Conservation (phyloP, 1,284 basidiomycete genomes). For the Tetrapyrgos nigripes region DNA sequence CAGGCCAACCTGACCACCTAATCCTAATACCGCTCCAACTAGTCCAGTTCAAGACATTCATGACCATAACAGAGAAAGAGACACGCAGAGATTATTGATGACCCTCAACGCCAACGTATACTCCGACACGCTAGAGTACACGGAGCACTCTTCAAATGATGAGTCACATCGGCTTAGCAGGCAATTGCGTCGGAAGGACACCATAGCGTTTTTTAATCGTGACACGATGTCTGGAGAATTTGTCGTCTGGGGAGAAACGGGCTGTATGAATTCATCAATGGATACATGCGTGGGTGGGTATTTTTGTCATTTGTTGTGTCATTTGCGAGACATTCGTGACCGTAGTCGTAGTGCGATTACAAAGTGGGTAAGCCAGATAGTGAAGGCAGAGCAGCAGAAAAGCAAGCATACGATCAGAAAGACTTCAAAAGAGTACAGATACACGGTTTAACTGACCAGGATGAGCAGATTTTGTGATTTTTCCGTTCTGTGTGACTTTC, state of each 20-base stretch:
- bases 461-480: slow-evolving; percentile 92
- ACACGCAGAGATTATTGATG: no score
- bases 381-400: slow-evolving; percentile 26
- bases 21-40: no score
- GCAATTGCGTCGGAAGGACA: slow-evolving; percentile 89
- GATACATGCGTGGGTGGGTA: no score
- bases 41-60: no score
- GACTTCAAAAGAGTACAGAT: slow-evolving; percentile 2
- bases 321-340: neutral
- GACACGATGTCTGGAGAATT: slow-evolving; percentile 95
- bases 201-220: slow-evolving; percentile 92
- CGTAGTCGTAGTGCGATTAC: neutral
- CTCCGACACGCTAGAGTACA: no score
- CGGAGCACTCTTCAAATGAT: no score
- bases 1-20: no score
- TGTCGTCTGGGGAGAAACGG: slow-evolving; percentile 97
- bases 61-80: no score
- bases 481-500: slow-evolving; percentile 85
- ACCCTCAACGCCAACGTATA: no score
- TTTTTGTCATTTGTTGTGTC: no score
- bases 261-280: no score
- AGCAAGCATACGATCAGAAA: no score
- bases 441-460: slow-evolving; percentile 67
- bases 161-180: slow-evolving; percentile 82
- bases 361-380: slow-evolving; percentile 5